A percentile compares a stretch with the other conserved stretches of the same genome.
Evolutionary conservation across 2,329 filamentous ascomycete genomes (phyloP).

Genomic region (Akanthomyces lecanii): DNA sequence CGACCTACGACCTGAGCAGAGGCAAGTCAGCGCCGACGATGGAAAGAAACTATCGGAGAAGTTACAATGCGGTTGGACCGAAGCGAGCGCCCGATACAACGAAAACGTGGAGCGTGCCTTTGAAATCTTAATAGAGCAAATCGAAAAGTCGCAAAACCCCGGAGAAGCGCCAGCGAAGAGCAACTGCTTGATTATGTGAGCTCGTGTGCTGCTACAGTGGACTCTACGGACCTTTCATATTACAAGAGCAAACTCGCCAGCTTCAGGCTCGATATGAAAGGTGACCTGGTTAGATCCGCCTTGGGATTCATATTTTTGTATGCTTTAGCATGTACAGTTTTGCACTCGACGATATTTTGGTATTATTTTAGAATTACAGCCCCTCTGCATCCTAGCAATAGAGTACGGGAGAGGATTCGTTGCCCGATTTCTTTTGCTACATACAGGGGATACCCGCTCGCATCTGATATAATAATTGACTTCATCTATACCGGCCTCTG

Average conservation of each 20-base stretch:
- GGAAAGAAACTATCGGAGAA: slow-evolving; percentile 81
- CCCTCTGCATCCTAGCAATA: not conserved
- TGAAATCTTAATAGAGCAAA: slow-evolving; percentile 88
- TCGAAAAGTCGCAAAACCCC: slow-evolving; percentile 91
- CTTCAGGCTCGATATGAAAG: not conserved
- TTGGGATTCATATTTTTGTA: not conserved
- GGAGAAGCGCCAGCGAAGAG: slow-evolving; percentile 73
- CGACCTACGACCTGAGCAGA: slow-evolving; percentile 86
- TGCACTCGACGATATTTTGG: not conserved
- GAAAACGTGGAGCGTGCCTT: slow-evolving; percentile 92
- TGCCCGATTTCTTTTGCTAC: not conserved
- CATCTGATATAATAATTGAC: not conserved
- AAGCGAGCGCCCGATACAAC: slow-evolving; percentile 90
- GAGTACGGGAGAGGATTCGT: not conserved
- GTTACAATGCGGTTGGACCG: slow-evolving; percentile 89
- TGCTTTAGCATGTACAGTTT: not conserved
- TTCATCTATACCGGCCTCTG: not conserved
- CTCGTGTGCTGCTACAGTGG: not conserved
- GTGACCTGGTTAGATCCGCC: not conserved
- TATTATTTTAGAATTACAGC: not conserved
- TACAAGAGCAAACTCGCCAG: not conserved
- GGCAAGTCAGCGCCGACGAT: slow-evolving; percentile 82
- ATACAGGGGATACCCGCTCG: not conserved
- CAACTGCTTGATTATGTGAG: slow-evolving; percentile 83
- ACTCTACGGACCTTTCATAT: not conserved